A percentile compares a stretch with the other conserved stretches of the same genome.
Conservation (phyloP, 768 basidiomycete species). For the Nidularia sp. region DNA sequence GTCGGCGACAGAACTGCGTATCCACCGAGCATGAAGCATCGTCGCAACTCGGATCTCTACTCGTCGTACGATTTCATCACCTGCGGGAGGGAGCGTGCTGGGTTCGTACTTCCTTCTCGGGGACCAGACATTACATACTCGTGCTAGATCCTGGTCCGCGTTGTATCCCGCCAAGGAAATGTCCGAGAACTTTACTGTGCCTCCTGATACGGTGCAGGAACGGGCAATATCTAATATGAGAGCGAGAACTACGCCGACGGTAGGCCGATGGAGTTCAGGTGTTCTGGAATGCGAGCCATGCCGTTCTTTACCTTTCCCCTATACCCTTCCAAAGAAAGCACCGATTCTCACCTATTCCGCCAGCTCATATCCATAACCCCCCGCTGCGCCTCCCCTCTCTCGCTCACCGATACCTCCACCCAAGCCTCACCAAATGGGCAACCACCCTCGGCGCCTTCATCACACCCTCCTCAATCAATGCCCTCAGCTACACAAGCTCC, state of each 20-base stretch:
- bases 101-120: slow-evolving; percentile 21
- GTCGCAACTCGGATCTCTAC: background rate
- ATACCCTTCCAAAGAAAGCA: background rate
- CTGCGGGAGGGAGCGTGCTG: slow-evolving; percentile 26
- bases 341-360: background rate
- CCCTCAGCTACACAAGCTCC: slow-evolving; percentile 57
- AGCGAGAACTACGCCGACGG: slow-evolving; percentile 40
- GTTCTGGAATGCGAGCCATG: slow-evolving; percentile 26
- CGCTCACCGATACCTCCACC: slow-evolving; percentile 35
- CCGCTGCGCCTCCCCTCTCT: slow-evolving; percentile 52
- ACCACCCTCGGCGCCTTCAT: slow-evolving; percentile 48
- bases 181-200: slow-evolving; percentile 53
- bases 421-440: slow-evolving; percentile 40
- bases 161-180: slow-evolving; percentile 6
- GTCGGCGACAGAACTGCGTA: too few relatives aligned
- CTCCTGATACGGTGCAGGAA: slow-evolving; percentile 27
- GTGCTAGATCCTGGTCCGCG: background rate
- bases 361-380: slow-evolving; percentile 41
- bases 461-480: slow-evolving; percentile 57
- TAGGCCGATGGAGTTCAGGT: slow-evolving; percentile 40
- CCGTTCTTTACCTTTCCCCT: background rate
- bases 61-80: slow-evolving; percentile 51
- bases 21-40: background rate
- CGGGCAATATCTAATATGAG: slow-evolving; percentile 38
- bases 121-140: background rate